Base-by-base conservation (phyloP, 2,329 filamentous ascomycete genomes). In the Apiospora aurea region DNA sequence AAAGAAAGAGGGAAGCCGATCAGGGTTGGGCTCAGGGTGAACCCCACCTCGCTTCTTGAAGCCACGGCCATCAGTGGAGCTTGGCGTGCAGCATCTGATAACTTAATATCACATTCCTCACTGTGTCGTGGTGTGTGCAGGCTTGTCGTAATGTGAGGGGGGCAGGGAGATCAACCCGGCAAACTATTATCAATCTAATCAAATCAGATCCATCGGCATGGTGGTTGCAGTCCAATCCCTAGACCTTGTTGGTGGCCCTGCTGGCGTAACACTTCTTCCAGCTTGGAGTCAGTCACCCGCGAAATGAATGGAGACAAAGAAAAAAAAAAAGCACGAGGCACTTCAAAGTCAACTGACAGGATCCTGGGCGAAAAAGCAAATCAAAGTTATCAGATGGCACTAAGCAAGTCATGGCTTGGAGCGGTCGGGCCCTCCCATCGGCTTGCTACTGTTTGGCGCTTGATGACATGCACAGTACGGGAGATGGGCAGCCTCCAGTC, bases 1-100 rank as follows among this genome's bases (percentile, higher is more conserved):
- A 21, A 8, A 34, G 18, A 41, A 34, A 64, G 57, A 61, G 29
- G 29, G 14, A 57, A 34, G 53, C 26, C 53, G 53, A 64, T 64
- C 57, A 64, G 57, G 57, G 18, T 64, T 64, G 57, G 29, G 14
- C 53, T 57, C 53, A 11, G 34, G 57, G 10, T 41, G 34, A 64
- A 41, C 57, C 57, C 57, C 57, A 64, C 57, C 53, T 61, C 29
- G 29, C 29, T 10, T 61, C 69, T 51, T 38, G 21, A 46, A 34
- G 64, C 29, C 47, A 29, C n/a, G 67, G 69, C 26, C 49, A 43
- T 44, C 44, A 51, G 67, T 61, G 49, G 49, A n/a, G 49, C 75
- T 77, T 77, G 75, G 75, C 75, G 71, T 74, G 75, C 73, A 77
- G 74, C 76, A 80, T 80, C 78, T 78, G 78, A 79, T 80, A 80